A percentile compares a stretch with the other conserved stretches of the same genome.
These are phyloP conservation scores for Peribolospora kevripleyi DNA, from an alignment of 768 basidiomycete species.

Conservation along the genomic window DNA sequence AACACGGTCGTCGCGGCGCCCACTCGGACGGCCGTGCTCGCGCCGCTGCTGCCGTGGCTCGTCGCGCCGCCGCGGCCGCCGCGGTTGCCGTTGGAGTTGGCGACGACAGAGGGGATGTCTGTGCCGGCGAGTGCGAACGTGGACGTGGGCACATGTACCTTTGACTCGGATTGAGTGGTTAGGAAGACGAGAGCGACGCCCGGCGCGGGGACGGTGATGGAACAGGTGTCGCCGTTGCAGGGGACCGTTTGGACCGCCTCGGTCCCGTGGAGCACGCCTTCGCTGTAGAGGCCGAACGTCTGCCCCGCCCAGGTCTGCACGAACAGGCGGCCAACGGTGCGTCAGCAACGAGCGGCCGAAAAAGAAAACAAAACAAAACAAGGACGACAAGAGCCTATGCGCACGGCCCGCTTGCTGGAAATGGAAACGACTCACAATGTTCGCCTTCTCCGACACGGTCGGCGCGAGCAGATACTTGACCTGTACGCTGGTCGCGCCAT, in stretches of 20 bases:
- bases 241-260: too few species aligned
- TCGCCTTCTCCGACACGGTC: conserved; percentile 34
- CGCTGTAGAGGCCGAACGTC: too few species aligned
- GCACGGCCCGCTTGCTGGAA: conserved; percentile 14
- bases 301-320: too few species aligned
- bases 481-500: conserved; percentile 18
- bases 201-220: conserved; percentile 40
- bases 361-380: too few species aligned
- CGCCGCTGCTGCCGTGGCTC: conserved; percentile 9
- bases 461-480: conserved; percentile 22
- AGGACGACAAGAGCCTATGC: too few species aligned
- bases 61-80: not conserved
- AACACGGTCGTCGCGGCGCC: not conserved
- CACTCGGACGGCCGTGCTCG: conserved; percentile 17
- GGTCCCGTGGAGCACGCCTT: too few species aligned
- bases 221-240: conserved; percentile 25
- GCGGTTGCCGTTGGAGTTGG: not conserved
- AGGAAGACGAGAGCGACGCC: conserved; percentile 55
- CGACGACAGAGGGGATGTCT: not conserved
- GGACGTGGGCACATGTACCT: conserved; percentile 10
- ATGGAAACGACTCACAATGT: conserved; percentile 45
- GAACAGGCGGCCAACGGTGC: too few species aligned
- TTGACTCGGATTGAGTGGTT: conserved; percentile 14
- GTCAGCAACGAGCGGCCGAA: too few species aligned
- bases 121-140: conserved; percentile 17